Evolutionary conservation across 805 yeast genomes (phyloP), one percentile per base, ranked within the genome.

Genomic region (Pichia cephalocereana): DNA sequence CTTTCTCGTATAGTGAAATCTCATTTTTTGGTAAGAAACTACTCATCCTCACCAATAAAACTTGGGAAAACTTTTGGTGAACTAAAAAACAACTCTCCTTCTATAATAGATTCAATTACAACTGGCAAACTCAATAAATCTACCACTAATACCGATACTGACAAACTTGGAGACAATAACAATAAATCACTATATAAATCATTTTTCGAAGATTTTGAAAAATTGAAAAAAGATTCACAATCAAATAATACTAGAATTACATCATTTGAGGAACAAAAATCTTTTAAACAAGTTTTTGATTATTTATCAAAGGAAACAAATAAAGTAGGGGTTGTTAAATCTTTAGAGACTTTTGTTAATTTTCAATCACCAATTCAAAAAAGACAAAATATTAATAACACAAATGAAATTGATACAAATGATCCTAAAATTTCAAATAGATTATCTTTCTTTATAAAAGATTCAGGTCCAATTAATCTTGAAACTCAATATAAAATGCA

Each of bases 221-320:
- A 52, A 31, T 14, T 36, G 18, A 54, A 62, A 12, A 54, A 52
- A 23, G 46, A 49, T 39, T 43, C 44, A 15, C 51, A 50, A 37
- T 34, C 39, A 27, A 36, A 40, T 4, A 28, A 32, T 15, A 44
- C 53, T 14, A 56, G 56, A 41, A 50, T 58, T 40, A 52, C 65
- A 3, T 61, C 67, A 0, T 56, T 62, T 40, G 63, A 63, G 38
- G 68, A 64, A 44, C 64, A 62, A 45, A 59, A 63, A 44, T 61
- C 67, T 5, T 64, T 64, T 43, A 57, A 62, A 42, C 57, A 55
- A 40, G 60, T 64, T 3, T 61, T 64, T 18, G 57, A 60, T 39
- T 60, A 62, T 46, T 48, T 64, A 41, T 54, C 57, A 43, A 55
- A 58, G 26, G 50, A 51, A 10, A 36, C 49, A 10, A 51, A 46